These are phyloP conservation scores for Paecilomyces dactylethromorphus DNA, from an alignment of 2,329 filamentous ascomycete genomes.

Conservation along the genomic window DNA sequence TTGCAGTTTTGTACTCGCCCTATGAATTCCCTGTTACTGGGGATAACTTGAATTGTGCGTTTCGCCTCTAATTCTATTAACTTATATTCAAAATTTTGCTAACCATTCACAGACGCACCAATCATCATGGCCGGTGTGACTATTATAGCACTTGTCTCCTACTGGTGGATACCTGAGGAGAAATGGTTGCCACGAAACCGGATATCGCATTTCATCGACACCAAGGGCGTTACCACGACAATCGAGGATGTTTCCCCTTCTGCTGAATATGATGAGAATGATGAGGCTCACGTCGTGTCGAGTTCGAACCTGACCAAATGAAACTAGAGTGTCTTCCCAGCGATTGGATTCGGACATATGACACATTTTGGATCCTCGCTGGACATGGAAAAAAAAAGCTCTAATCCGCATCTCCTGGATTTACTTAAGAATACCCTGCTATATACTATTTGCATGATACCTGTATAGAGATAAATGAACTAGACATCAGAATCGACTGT, in stretches of 20 bases:
- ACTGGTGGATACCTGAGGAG: constrained; percentile 43
- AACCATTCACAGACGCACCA: constrained; percentile 34
- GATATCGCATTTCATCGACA: constrained; percentile 39
- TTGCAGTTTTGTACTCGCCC: constrained; percentile 43
- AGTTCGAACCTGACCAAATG: background rate
- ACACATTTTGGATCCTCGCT: background rate
- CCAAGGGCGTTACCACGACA: constrained; percentile 17
- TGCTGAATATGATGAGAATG: background rate
- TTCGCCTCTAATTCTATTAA: background rate
- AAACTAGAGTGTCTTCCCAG: background rate
- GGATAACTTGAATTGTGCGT: constrained; percentile 39
- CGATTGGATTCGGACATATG: background rate
- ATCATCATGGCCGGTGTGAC: constrained; percentile 48
- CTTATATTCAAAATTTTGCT: constrained; percentile 1
- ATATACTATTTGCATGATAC: background rate
- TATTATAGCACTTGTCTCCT: constrained; percentile 42
- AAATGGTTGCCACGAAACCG: constrained; percentile 41
- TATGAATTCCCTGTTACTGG: constrained; percentile 41
- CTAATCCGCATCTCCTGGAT: background rate
- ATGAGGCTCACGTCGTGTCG: background rate
- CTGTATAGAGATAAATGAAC: background rate
- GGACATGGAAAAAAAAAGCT: background rate
- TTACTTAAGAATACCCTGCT: background rate
- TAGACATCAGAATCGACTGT: background rate
- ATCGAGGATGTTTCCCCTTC: background rate